phyloP scores from a whole-genome alignment of 129 eudicot species.

The Flaveria bidentis region DNA sequence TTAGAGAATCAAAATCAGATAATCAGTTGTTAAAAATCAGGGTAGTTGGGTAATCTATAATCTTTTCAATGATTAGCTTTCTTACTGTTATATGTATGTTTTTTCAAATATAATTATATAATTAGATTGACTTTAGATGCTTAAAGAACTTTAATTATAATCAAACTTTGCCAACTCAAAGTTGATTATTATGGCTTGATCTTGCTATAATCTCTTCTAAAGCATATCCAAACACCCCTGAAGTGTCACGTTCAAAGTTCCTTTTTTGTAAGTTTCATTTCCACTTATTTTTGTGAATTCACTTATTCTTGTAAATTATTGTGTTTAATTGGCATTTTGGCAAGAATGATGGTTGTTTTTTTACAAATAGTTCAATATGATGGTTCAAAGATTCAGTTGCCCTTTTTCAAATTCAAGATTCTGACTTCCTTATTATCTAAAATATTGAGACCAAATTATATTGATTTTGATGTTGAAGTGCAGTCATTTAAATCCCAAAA shows the following conservation, averaged over 20 bases:
- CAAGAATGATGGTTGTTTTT: conserved; percentile 7
- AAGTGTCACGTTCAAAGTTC: not conserved
- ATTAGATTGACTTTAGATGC: not conserved
- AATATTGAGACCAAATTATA: not conserved
- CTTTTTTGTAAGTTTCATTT: not conserved
- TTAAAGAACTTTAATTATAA: not conserved
- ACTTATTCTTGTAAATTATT: not conserved
- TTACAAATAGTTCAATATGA: not conserved
- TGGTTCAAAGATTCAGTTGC: conserved; percentile 11
- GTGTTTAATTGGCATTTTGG: not conserved
- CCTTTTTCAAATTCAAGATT: not conserved
- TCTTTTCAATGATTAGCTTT: not conserved
- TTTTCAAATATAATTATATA: not conserved
- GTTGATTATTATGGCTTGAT: not conserved
- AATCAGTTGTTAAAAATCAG: not conserved
- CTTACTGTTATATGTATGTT: not conserved
- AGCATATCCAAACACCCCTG: conserved; percentile 11
- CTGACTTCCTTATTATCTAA: not conserved
- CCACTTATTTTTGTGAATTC: not conserved
- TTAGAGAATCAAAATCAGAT: not conserved
- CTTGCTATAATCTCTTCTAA: not conserved
- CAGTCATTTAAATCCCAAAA: not conserved
- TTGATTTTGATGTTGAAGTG: conserved; percentile 2
- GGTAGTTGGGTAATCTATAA: not conserved
- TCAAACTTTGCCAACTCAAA: not conserved